Evolutionary conservation across 2,329 filamentous ascomycete genomes (phyloP), one percentile per base, ranked within the genome.

Genomic region (Diplodia intermedia): DNA sequence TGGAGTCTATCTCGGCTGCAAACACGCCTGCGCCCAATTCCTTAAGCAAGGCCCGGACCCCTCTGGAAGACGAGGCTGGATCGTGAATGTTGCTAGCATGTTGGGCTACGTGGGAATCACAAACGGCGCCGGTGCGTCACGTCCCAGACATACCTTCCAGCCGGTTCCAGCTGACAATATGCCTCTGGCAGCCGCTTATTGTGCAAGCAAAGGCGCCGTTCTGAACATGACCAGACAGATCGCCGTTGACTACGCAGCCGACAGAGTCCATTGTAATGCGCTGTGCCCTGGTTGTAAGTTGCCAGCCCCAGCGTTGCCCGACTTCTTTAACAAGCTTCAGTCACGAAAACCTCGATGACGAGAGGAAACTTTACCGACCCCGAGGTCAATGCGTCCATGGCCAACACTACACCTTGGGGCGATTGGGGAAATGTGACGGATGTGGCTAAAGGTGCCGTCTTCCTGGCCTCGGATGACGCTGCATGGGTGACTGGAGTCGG

Each of bases 191-290:
- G 57, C 57, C 23, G 75, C 76, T 20, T 85, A 85, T 71, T 82
- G 80, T 65, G 80, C 82, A 2, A 80, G 77, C 54, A 86, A 85
- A 70, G 81, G 80, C 5, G 83, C 82, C 0, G 82, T 84, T 4
- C 74, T 81, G 8, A 75, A 79, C 47, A 75, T 86, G 60, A 84
- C 83, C 3, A 82, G 80, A 65, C 77, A 80, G 61, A 75, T 82
- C 15, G 81, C 81, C 2, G 69, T 82, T 29, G 80, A 83, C 61
- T 81, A 81, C 67, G 80, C 79, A 3, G 72, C 74, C 43, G 72
- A 82, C 43, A 72, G 75, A n/a, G 80, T 84, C 52, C 78, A 82
- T 66, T 77, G 75, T 68, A 83, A 83, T 69, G 75, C 78, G 1
- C 70, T 83, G 15, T 81, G 79, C 69, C 81, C 81, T 8, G 81